Conservation (phyloP, 257 asterid species). For the Gynochthodes officinalis region DNA sequence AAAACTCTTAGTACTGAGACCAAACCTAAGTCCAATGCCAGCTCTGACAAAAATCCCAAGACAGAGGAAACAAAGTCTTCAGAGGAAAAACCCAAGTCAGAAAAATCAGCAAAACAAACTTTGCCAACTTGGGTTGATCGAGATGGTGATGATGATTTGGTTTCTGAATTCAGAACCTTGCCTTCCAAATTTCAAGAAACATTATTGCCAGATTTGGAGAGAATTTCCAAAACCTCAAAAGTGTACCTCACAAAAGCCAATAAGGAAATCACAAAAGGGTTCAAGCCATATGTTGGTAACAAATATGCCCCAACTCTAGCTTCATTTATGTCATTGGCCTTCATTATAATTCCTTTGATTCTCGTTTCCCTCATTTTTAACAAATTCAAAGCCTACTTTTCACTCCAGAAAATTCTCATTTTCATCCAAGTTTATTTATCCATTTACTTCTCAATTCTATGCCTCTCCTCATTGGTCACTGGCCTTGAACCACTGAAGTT, state of each 20-base stretch:
- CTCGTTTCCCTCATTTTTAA: conserved; percentile 7
- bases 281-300: conserved; percentile 81
- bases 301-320: conserved; percentile 77
- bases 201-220: conserved; percentile 50
- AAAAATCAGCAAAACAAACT: conserved; percentile 25
- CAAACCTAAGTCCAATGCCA: conserved; percentile 25
- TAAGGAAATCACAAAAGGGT: conserved; percentile 66
- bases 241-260: conserved; percentile 35
- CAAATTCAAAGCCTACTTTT: conserved; percentile 27
- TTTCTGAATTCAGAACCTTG: no score
- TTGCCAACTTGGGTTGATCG: conserved; percentile 38
- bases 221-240: conserved; percentile 17
- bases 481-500: conserved; percentile 21
- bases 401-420: conserved; percentile 35
- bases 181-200: no score
- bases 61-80: conserved; percentile 16
- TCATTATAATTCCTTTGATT: conserved; percentile 30
- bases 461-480: conserved; percentile 5
- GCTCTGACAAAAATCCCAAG: conserved; percentile 3
- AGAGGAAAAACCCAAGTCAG: conserved; percentile 21
- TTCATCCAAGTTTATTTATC: conserved; percentile 80
- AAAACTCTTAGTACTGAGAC: conserved; percentile 15
- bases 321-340: conserved; percentile 58
- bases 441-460: conserved; percentile 76
- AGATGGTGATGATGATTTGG: no score